Evolutionary conservation across 441 rosid species (phyloP), one percentile per base, ranked within the genome.

Genomic region (Corymbia calophylla): DNA sequence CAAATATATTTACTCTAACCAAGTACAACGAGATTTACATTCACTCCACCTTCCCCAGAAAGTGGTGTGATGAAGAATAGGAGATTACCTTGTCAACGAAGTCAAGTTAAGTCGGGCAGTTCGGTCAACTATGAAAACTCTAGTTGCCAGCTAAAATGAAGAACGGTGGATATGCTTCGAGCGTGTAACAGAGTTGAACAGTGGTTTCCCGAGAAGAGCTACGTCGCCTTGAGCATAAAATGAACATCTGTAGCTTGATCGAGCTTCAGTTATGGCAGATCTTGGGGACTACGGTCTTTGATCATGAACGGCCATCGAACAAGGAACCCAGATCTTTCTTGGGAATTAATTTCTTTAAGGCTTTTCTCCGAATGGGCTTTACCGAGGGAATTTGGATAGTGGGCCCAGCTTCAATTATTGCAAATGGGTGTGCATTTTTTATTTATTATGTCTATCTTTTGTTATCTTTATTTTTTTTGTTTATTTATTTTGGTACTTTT

Each of bases 81-180:
- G 1, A 5, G 14, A 23, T 58, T 58, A 58, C 29, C 29, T 58
- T 58, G 29, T 58, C 62, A 58, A 23, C 25, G 29, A 58, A 58
- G 62, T 58, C 62, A 58, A 58, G 3, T 9, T 1, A 23, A 23
- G 62, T 23, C 3, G 0, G 0, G 62, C 14, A 3, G 14, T 27
- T 58, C 10, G 62, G 21, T 56, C 29, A 56, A 23, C 13, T 56
- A 56, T 0, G 29, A 12, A 56, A 56, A n/a, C n/a, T 23, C 1
- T 56, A 27, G 4, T 0, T 2, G 29, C 4, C 62, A 56, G 10
- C 13, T 56, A 56, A 56, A 56, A 23, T 56, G 62, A 56, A 56
- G 62, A 27, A 27, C 13, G 4, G 13, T 56, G 62, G 62, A 58
- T 10, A 25, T 58, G 64, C 64, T 25, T 58, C 64, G 25, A 25